Conservation (phyloP, 1,139 yeast species). For the Protomyces inundatus region DNA sequence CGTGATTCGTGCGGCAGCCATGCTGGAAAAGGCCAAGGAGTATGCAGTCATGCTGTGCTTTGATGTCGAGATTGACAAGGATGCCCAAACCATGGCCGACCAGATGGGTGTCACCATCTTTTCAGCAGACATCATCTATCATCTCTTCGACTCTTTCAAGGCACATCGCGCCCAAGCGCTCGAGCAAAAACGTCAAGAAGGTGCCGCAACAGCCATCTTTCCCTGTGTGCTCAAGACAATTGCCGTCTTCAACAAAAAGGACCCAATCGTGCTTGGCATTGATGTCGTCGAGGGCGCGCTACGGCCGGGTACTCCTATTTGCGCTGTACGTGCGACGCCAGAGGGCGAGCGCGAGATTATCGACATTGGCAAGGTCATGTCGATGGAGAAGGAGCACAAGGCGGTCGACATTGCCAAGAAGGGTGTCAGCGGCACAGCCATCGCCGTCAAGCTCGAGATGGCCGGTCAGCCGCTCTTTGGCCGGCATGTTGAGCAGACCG, state of each 20-base stretch:
- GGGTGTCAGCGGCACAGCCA: constrained; percentile 97
- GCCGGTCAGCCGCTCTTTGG: constrained; percentile 97
- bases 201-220: constrained; percentile 81
- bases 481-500: constrained; percentile 93
- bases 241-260: constrained; percentile 96
- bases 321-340: constrained; percentile 88
- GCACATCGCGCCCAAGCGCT: constrained; percentile 83
- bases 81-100: constrained; percentile 94
- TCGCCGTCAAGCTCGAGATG: constrained; percentile 93
- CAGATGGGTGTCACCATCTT: constrained; percentile 88
- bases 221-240: constrained; percentile 92
- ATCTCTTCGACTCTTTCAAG: constrained; percentile 88
- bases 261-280: constrained; percentile 99
- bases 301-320: constrained; percentile 88
- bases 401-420: constrained; percentile 72
- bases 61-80: constrained; percentile 94
- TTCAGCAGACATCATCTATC: constrained; percentile 94
- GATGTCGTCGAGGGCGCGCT: constrained; percentile 90
- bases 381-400: constrained; percentile 88
- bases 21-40: constrained; percentile 95
- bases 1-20: constrained; percentile 93
- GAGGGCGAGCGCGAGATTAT: constrained; percentile 64
- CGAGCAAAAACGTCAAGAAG: constrained; percentile 86
- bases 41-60: constrained; percentile 95
- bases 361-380: constrained; percentile 36